Percentiles rank a stretch among this genome's conserved stretches.
phyloP scores from a whole-genome alignment of 306 rosid species.

The Albizia julibrissin region DNA sequence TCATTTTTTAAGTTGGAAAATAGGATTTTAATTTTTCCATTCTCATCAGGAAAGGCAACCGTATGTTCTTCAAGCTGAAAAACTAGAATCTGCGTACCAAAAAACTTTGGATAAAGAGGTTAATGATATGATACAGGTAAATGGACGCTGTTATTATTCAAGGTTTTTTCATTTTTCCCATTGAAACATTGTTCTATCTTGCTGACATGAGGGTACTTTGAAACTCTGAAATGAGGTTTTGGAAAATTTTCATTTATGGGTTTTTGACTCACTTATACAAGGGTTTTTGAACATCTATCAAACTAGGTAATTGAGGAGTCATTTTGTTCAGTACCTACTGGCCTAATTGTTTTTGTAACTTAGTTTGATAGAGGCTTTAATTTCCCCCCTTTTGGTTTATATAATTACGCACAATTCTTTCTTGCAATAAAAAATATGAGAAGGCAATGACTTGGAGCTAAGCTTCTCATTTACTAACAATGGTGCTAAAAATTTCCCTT shows the following conservation, averaged over 20 bases:
- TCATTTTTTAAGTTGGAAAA: neutral
- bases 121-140: slow-evolving; percentile 44
- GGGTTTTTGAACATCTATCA: neutral
- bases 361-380: neutral
- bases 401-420: neutral
- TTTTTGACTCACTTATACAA: neutral
- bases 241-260: neutral
- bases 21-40: neutral
- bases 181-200: neutral
- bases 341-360: neutral
- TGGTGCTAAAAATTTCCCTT: neutral
- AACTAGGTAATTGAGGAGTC: neutral
- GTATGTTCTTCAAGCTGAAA: slow-evolving; percentile 39
- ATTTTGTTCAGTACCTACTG: neutral
- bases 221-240: slow-evolving; percentile 9
- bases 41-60: slow-evolving; percentile 57
- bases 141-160: neutral
- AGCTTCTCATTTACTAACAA: slow-evolving; percentile 14
- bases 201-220: neutral
- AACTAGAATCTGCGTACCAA: slow-evolving; percentile 36
- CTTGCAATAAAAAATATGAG: neutral
- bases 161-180: neutral
- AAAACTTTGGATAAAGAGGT: slow-evolving; percentile 45
- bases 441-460: neutral
- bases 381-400: neutral